These are phyloP conservation scores for Suaeda aralocaspica DNA, from an alignment of 148 eudicot genomes.

Conservation along the genomic window DNA sequence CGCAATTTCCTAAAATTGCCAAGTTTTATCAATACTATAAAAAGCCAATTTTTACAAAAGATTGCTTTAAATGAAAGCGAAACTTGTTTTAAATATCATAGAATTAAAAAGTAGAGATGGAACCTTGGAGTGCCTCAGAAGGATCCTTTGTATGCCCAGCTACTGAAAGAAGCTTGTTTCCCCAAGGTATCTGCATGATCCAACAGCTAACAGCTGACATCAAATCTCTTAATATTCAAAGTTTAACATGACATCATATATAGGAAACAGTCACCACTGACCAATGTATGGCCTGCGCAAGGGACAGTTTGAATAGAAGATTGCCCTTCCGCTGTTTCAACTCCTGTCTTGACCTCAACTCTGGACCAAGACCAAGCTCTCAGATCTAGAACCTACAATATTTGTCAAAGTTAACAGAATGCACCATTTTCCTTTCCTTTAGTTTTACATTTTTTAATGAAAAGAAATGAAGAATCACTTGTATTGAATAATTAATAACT, in stretches of 20 bases:
- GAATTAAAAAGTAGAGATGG: neutral
- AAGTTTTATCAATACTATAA: neutral
- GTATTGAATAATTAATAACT: neutral
- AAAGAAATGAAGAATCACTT: neutral
- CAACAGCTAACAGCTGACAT: slow-evolving; percentile 10
- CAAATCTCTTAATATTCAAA: neutral
- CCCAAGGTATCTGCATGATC: slow-evolving; percentile 79
- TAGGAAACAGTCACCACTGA: slow-evolving; percentile 34
- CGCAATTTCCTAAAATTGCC: too few species aligned
- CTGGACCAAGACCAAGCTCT: slow-evolving; percentile 94
- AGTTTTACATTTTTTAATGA: too few species aligned
- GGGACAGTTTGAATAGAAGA: slow-evolving; percentile 48
- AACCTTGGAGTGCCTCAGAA: slow-evolving; percentile 77
- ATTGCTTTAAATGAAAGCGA: neutral
- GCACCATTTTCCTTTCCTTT: neutral
- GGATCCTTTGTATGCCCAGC: slow-evolving; percentile 94
- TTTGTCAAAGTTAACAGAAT: slow-evolving; percentile 17
- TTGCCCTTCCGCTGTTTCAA: slow-evolving; percentile 42
- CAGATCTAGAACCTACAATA: slow-evolving; percentile 72
- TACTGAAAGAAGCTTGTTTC: slow-evolving; percentile 79
- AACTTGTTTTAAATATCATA: too few species aligned
- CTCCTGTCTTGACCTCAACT: slow-evolving; percentile 60
- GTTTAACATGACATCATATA: slow-evolving; percentile 1
- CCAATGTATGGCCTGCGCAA: slow-evolving; percentile 94
- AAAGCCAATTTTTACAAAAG: neutral